Conservation (phyloP, 768 basidiomycete genomes). For the Kwoniella europaea region DNA sequence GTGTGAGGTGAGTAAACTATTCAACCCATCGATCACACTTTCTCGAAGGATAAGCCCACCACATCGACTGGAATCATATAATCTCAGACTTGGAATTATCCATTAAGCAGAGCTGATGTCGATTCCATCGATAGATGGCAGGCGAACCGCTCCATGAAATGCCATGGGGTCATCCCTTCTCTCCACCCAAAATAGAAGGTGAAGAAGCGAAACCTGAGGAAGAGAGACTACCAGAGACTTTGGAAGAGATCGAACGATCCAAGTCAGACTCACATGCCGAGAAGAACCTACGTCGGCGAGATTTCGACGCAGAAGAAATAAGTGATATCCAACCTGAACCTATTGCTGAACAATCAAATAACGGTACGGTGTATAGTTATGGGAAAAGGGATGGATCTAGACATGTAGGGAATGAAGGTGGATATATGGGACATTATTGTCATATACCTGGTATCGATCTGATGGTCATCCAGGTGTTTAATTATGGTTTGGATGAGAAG, state of each 20-base stretch:
- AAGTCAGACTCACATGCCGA: background rate
- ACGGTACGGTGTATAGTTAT: background rate
- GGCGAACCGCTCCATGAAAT: conserved; percentile 25
- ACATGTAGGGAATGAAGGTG: conserved; percentile 8
- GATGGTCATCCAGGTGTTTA: conserved; percentile 42
- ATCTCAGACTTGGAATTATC: no score
- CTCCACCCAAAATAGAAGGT: conserved; percentile 15
- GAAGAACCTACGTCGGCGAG: background rate
- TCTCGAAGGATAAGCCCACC: background rate
- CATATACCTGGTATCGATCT: conserved; percentile 38
- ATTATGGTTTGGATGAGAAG: conserved; percentile 44
- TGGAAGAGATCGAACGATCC: conserved; percentile 10
- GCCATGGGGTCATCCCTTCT: conserved; percentile 24
- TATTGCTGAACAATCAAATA: background rate
- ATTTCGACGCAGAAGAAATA: background rate
- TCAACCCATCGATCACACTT: background rate
- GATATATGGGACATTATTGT: conserved; percentile 33
- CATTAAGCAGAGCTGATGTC: background rate
- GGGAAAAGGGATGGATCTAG: conserved; percentile 10
- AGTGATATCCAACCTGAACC: background rate
- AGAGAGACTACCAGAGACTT: conserved; percentile 11
- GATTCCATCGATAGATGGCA: background rate
- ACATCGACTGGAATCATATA: no score
- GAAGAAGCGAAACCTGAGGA: conserved; percentile 14
- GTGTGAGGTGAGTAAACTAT: conserved; percentile 34